A percentile compares a stretch with the other conserved stretches of the same genome.
These are phyloP conservation scores for Globisporangium polare DNA, from an alignment of 352 stramenopile genomes.

Conservation along the genomic window DNA sequence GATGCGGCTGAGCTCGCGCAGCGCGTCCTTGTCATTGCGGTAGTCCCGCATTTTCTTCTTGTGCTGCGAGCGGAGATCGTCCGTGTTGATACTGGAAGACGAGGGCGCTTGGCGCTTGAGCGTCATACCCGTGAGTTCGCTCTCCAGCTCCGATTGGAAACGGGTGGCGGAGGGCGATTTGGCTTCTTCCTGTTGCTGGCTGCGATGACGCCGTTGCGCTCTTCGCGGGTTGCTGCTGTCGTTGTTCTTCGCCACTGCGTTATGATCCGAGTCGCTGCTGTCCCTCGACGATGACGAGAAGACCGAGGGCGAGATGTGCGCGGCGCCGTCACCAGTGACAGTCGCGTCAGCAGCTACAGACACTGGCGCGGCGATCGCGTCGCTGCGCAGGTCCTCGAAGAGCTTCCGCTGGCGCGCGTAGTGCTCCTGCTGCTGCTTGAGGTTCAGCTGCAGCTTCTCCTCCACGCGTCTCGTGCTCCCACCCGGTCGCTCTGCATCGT, in stretches of 20 bases:
- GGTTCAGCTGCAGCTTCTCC: conserved; percentile 41
- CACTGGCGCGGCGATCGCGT: conserved; percentile 2
- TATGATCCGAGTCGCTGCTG: conserved; percentile 12
- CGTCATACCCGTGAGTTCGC: conserved; percentile 10
- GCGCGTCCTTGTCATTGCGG: conserved; percentile 21
- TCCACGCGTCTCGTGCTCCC: conserved; percentile 38
- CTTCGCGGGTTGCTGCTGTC: background rate
- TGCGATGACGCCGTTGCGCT: background rate
- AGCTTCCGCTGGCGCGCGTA: conserved; percentile 56
- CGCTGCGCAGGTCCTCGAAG: conserved; percentile 47
- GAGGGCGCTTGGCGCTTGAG: conserved; percentile 2
- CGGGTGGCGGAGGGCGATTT: background rate
- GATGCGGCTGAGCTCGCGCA: conserved; percentile 27
- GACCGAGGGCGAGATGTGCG: conserved; percentile 12
- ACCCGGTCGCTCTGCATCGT: conserved; percentile 5
- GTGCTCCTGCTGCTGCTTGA: conserved; percentile 56
- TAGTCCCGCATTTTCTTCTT: background rate
- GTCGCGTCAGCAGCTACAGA: background rate
- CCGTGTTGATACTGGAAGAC: no score
- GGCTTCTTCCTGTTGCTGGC: background rate
- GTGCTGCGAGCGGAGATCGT: background rate
- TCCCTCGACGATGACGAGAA: conserved; percentile 19
- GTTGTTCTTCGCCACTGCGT: background rate
- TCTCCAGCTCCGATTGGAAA: conserved; percentile 3
- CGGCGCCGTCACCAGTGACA: background rate